Conservation (phyloP, 2,329 filamentous ascomycete genomes). For the Thielaviopsis populi region DNA sequence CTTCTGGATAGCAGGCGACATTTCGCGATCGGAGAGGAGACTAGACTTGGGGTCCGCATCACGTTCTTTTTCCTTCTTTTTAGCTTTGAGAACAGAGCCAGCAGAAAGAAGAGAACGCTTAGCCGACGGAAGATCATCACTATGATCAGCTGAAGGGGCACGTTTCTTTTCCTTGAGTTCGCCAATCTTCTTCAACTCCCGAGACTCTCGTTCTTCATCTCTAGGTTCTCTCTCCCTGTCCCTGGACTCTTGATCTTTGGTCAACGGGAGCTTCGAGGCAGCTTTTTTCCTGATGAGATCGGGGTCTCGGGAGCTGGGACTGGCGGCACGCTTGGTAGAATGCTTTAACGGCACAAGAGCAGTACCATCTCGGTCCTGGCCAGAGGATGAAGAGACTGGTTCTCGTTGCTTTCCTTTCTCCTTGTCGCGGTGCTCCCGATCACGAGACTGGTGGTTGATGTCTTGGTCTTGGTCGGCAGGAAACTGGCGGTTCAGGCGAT, state of each 20-base stretch:
- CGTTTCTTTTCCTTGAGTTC: conserved; percentile 37
- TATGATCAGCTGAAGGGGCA: conserved; percentile 29
- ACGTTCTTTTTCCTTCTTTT: conserved; percentile 38
- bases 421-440: conserved; percentile 23
- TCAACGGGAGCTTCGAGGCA: conserved; percentile 20
- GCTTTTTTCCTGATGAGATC: conserved; percentile 28
- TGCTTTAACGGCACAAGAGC: conserved; percentile 28
- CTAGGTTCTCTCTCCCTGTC: conserved; percentile 33
- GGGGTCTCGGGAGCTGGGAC: conserved; percentile 8
- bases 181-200: conserved; percentile 23
- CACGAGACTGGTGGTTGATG: conserved; percentile 18
- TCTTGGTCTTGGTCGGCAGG: conserved; percentile 4
- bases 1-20: conserved; percentile 35
- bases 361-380: conserved; percentile 29
- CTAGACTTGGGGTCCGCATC: conserved; percentile 24
- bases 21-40: conserved; percentile 34
- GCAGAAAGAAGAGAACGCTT: conserved; percentile 31
- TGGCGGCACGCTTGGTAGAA: conserved; percentile 8
- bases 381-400: conserved; percentile 20
- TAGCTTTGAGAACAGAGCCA: conserved; percentile 31
- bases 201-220: conserved; percentile 23
- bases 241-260: conserved; percentile 34
- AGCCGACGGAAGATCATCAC: conserved; percentile 33
- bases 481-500: conserved; percentile 19
- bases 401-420: background rate